Evolutionary conservation across 2,329 filamentous ascomycete species (phyloP), one percentile per base, ranked within the genome.

Genomic region (Exophiala sideris): DNA sequence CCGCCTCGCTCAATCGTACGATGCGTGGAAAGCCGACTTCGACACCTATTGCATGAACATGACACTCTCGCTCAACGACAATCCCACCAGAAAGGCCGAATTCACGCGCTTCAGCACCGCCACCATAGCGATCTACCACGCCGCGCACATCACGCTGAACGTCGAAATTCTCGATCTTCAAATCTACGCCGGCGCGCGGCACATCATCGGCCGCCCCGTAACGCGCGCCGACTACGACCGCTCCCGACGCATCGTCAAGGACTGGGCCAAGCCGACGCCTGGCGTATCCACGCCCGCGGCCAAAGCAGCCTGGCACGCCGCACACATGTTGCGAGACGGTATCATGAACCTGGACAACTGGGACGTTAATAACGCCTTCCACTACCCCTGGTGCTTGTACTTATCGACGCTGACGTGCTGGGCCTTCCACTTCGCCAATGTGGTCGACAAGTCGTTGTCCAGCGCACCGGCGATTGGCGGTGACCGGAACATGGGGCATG

Each of bases 301-400:
- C 1, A 71, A 71, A 50, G 75, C 79, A 1, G 72, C 76, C 0
- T 79, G 76, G 66, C 82, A 85, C 59, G 80, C 81, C 0, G 79
- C 81, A 0, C 68, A 67, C 2, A 68, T 85, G 10, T 66, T 85
- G 1, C 71, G 73, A 10, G 77, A 80, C 21, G 76, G 78, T 0
- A 72, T 78, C 7, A 67, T 73, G 33, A 73, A 75, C 21, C 67
- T 83, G 2, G 71, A 78, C 10, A 75, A 79, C 34, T 77, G 75
- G 53, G 78, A 80, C 16, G 73, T 76, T 1, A 76, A 76, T 39
- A 76, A 79, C 40, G 68, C 80, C 0, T 84, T 84, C 63, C 81
- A 85, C 61, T 80, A 83, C 14, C 79, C 81, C 0, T 85, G 82
- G 83, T 81, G 79, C 57, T 64, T 85, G 10, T 85, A 84, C 60